Base-by-base conservation (phyloP, 1,139 yeast species). In the Yamadazyma sp. region DNA sequence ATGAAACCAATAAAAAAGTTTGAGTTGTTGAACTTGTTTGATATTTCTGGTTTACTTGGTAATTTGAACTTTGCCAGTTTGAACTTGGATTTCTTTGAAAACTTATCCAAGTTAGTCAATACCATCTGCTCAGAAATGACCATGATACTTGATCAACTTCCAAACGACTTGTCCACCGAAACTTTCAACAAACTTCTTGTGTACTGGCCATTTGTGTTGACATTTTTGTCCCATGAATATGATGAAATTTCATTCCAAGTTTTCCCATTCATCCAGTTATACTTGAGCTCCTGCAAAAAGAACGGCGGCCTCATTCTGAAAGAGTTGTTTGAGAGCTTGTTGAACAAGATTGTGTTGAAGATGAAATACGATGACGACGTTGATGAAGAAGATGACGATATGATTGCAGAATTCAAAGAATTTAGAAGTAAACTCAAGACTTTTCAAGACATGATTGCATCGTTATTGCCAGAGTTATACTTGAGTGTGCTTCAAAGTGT, bases 1-100 rank as follows among this genome's bases (percentile, higher is more conserved):
- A 94, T 94, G 99, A 79, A 84, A 48, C 84, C 96, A 0, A 68
- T 73, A n/a, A 87, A 85, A 56, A 94, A 94, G 60, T 64, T 90
- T 39, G 87, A 89, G 54, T 73, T 94, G 33, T 67, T 94, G 43
- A 69, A 77, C 24, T 65, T 88, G 52, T 68, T 90, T 38, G 80
- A 86, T 53, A 67, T 92, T 42, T 78, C 89, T 2, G 58, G 64
- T 24, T 66, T 83, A 20, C 69, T 86, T 27, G 59, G 61, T 29
- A 42, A 38, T 18, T 31, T 35, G 11, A 23, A 22, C 8, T 12
- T 24, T 4, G 33, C 33, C 2, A 34, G 26, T 27, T 34, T 38
- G 14, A 41, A 41, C 26, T 59, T 84, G 29, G 95, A 86, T 34
- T 86, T 87, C 47, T 74, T 81, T 52, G 95, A 90, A 56, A 76